Percentiles rank a stretch among this genome's conserved stretches.
Evolutionary conservation across 805 yeast genomes (phyloP).

Genomic region (Ogataea pini): DNA sequence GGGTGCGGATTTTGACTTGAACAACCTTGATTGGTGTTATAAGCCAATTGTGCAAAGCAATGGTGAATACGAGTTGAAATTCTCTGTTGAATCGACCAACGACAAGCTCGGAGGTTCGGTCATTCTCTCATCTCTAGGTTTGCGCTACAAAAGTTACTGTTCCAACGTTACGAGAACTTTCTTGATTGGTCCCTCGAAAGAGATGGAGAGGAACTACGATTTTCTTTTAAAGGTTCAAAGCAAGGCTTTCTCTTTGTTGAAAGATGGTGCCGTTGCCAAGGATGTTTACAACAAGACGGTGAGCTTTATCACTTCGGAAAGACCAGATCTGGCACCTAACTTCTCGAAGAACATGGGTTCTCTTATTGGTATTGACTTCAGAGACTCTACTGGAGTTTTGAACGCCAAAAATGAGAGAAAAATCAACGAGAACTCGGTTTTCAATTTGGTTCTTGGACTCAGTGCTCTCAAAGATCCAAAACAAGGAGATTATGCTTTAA

Average conservation of each 20-base stretch:
- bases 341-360: slow-evolving; percentile 85
- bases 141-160: slow-evolving; percentile 86
- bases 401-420: slow-evolving; percentile 70
- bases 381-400: slow-evolving; percentile 74
- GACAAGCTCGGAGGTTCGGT: slow-evolving; percentile 72
- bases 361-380: slow-evolving; percentile 84
- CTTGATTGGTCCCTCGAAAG: slow-evolving; percentile 82
- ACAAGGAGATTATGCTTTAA: slow-evolving; percentile 63
- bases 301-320: slow-evolving; percentile 57
- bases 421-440: slow-evolving; percentile 70
- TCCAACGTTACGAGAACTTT: slow-evolving; percentile 87
- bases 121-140: slow-evolving; percentile 79
- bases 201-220: slow-evolving; percentile 77
- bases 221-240: slow-evolving; percentile 70
- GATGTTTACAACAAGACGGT: slow-evolving; percentile 65
- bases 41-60: slow-evolving; percentile 91
- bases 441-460: slow-evolving; percentile 78
- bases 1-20: slow-evolving; percentile 72
- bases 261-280: slow-evolving; percentile 67
- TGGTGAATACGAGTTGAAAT: slow-evolving; percentile 77
- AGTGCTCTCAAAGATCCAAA: slow-evolving; percentile 55
- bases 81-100: slow-evolving; percentile 75
- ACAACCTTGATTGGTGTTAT: slow-evolving; percentile 88
- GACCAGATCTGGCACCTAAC: slow-evolving; percentile 62
- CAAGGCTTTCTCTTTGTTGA: slow-evolving; percentile 58